A percentile compares a stretch with the other conserved stretches of the same genome.
Evolutionary conservation across 495 filamentous ascomycete genomes (phyloP).

Genomic region (Umbilicaria muhlenbergii): DNA sequence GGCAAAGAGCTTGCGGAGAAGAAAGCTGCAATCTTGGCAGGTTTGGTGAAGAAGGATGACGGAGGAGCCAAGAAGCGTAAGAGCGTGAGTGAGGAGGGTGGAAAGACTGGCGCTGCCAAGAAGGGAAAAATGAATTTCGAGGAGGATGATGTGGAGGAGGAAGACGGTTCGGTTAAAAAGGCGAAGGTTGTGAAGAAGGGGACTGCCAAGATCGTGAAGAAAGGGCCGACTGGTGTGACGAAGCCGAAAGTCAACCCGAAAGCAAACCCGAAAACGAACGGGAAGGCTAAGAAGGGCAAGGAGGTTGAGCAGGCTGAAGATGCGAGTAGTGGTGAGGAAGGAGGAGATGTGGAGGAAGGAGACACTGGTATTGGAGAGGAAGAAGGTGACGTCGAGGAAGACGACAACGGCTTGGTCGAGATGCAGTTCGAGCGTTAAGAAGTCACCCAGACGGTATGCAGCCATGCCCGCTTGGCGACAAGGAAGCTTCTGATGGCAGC

Average conservation of each 20-base stretch:
- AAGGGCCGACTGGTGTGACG: neutral
- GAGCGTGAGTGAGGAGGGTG: too few species aligned
- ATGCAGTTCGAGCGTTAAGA: too few species aligned
- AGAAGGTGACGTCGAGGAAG: neutral
- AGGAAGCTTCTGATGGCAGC: too few species aligned
- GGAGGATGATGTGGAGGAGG: neutral
- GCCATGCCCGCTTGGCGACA: too few species aligned
- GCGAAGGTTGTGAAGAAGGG: constrained; percentile 2
- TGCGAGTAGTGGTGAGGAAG: neutral
- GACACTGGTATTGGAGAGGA: neutral
- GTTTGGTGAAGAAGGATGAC: too few species aligned
- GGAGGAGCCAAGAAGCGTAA: too few species aligned
- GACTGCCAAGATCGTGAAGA: constrained; percentile 3
- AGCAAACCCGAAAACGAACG: neutral
- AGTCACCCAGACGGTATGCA: too few species aligned
- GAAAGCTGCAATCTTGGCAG: too few species aligned
- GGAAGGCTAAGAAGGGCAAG: constrained; percentile 1
- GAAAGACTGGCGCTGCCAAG: too few species aligned
- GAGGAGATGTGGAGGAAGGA: neutral
- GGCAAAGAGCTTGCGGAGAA: neutral
- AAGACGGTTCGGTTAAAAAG: neutral
- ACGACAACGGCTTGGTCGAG: neutral
- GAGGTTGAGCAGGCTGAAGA: neutral
- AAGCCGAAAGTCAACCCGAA: neutral
- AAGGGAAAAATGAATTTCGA: neutral